Percentiles rank a stretch among this genome's conserved stretches.
These are phyloP conservation scores for Candolleomyces efflorescens DNA, from an alignment of 768 basidiomycete genomes.

Conservation along the genomic window DNA sequence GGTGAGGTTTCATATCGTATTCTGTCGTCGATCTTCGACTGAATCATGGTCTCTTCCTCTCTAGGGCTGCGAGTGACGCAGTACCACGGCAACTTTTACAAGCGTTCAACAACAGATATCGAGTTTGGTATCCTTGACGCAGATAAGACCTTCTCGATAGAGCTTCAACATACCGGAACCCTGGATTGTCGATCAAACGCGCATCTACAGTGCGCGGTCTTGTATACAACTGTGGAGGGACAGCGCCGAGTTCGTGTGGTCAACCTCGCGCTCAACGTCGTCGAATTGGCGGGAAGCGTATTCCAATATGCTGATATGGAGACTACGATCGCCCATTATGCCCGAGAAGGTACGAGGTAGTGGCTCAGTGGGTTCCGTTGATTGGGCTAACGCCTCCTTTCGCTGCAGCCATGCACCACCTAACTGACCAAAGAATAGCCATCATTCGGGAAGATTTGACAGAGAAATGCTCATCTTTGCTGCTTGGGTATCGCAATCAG, in stretches of 20 bases:
- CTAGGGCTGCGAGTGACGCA: conserved; percentile 60
- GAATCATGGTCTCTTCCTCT: neutral
- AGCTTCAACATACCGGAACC: conserved; percentile 66
- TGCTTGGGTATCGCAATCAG: conserved; percentile 83
- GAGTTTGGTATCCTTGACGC: conserved; percentile 78
- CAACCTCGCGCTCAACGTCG: conserved; percentile 83
- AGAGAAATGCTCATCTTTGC: conserved; percentile 74
- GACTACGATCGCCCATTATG: conserved; percentile 64
- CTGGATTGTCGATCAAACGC: conserved; percentile 72
- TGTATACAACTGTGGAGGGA: conserved; percentile 79
- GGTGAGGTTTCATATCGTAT: conserved; percentile 42
- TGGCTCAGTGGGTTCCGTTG: no score
- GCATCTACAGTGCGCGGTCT: conserved; percentile 79
- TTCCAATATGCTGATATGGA: conserved; percentile 93
- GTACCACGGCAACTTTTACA: conserved; percentile 73
- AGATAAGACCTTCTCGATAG: conserved; percentile 72
- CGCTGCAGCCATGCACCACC: conserved; percentile 59
- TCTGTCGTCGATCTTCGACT: neutral
- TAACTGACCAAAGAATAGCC: conserved; percentile 55
- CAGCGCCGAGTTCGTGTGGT: conserved; percentile 79
- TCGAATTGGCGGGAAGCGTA: conserved; percentile 82
- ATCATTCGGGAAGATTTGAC: conserved; percentile 84
- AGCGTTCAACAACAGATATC: conserved; percentile 65
- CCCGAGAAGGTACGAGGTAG: conserved; percentile 64
- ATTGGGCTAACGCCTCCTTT: neutral